Evolutionary conservation across 495 filamentous ascomycete genomes (phyloP).

Genomic region (Gamarada debralockiae): DNA sequence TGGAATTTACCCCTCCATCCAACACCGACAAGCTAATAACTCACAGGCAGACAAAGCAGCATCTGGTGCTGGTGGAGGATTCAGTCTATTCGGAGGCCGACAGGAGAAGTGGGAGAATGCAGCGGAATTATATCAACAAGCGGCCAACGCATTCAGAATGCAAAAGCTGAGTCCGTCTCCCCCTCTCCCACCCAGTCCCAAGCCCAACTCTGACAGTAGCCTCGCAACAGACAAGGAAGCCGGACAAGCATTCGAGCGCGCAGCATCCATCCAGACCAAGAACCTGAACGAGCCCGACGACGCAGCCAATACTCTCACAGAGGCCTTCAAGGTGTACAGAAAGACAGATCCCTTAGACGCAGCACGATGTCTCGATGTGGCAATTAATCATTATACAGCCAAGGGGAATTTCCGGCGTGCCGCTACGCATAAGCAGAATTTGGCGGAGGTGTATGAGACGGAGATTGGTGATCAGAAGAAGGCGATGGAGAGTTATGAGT

Average conservation of each 20-base stretch:
- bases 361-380: constrained; percentile 64
- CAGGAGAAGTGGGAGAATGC: constrained; percentile 83
- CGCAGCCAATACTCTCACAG: constrained; percentile 70
- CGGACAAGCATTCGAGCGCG: constrained; percentile 73
- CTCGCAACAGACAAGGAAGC: constrained; percentile 67
- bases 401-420: constrained; percentile 87
- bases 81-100: constrained; percentile 69
- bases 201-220: constrained; percentile 1
- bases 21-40: constrained; percentile 16
- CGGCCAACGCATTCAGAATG: constrained; percentile 76
- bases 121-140: constrained; percentile 74
- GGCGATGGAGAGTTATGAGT: constrained; percentile 74
- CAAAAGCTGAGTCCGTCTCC: constrained; percentile 58
- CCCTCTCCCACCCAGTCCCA: neutral
- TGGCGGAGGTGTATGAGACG: constrained; percentile 77
- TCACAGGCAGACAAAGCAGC: constrained; percentile 75
- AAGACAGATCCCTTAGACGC: constrained; percentile 77
- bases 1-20: constrained; percentile 22
- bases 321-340: constrained; percentile 81
- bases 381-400: constrained; percentile 74
- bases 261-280: constrained; percentile 67
- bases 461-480: constrained; percentile 72
- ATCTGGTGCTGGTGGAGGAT: constrained; percentile 62
- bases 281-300: constrained; percentile 86
- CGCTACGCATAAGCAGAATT: constrained; percentile 79